Conservation (phyloP, 192 early-diverging fungal species). For the Chytriomyces hyalinus region DNA sequence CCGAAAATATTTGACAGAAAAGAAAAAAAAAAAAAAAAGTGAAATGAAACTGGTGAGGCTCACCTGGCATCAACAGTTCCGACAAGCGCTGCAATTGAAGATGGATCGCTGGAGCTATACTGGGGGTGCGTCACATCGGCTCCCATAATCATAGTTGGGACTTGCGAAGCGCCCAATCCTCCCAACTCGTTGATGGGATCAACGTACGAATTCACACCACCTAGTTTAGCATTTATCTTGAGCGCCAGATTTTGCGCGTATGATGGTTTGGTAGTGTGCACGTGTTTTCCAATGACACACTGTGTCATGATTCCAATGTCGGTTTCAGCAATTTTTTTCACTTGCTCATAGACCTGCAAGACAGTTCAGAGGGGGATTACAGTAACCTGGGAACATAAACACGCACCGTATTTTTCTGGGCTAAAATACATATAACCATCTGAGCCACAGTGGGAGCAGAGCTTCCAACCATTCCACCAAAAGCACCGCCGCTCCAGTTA, state of each 20-base stretch:
- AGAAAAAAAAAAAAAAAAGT: background rate
- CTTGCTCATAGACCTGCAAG: constrained; percentile 68
- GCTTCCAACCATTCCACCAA: constrained; percentile 23
- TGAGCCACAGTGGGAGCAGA: constrained; percentile 6
- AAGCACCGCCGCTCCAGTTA: background rate
- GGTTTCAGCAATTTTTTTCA: constrained; percentile 83
- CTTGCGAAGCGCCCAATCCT: constrained; percentile 14
- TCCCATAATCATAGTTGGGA: constrained; percentile 61
- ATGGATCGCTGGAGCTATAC: constrained; percentile 45
- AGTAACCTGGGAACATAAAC: background rate
- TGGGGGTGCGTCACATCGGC: constrained; percentile 65
- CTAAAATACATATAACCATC: constrained; percentile 36
- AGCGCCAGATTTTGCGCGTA: constrained; percentile 85
- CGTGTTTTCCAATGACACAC: constrained; percentile 76
- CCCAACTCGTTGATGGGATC: constrained; percentile 29
- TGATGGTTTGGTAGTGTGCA: constrained; percentile 63
- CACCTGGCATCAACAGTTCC: constrained; percentile 50
- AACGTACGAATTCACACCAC: constrained; percentile 56
- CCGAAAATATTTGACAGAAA: background rate
- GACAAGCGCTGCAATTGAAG: constrained; percentile 51
- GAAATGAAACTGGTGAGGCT: too few species aligned
- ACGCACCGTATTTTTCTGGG: constrained; percentile 38
- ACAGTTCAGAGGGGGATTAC: background rate
- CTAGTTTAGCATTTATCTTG: constrained; percentile 72
- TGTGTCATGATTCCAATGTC: constrained; percentile 83